Evolutionary conservation across 306 rosid species (phyloP), one percentile per base, ranked within the genome.

Genomic region (Begonia peltatifolia): DNA sequence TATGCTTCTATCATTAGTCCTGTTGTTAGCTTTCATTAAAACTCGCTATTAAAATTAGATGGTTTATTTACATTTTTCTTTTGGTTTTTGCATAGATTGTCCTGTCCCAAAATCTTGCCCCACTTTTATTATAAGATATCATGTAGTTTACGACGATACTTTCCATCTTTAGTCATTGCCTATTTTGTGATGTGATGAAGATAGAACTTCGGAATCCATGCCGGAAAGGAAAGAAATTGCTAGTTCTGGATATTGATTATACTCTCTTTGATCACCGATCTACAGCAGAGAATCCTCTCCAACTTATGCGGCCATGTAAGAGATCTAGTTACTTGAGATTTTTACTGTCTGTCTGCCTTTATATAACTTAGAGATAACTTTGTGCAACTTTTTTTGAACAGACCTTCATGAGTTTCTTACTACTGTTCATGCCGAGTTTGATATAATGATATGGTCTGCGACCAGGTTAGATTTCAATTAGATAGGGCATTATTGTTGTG

Each of bases 391-490:
- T 42, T 25, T 16, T 1, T 25, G 46, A 76, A 73, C 74, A 85
- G 97, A 76, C 58, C 99, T 90, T 73, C 99, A 86, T 3, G 99
- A 90, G 74, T 90, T 90, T 71, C 92, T 86, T 53, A 68, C 99
- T 15, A 68, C 95, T 54, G 99, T 70, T 53, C 86, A 86, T 66
- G 59, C 94, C 0, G 88, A 86, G 67, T 90, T 80, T 60, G 99
- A 86, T 71, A 83, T 90, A 63, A 85, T 90, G 84, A 90, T 90
- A 68, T 85, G 99, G 99, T 90, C 99, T 42, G 99, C 99, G 30
- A 90, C 99, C 63, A 81, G 97, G 97, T 85, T 38, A 58, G 65
- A 48, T 71, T 56, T 46, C 17, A 4, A 52, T 41, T 17, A 16
- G 20, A 49, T 30, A 6, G 1, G 9, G 0, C 8, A 30, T 30